phyloP scores from a whole-genome alignment of 2,329 filamentous ascomycete species.

The Fusarium oligoseptatum region DNA sequence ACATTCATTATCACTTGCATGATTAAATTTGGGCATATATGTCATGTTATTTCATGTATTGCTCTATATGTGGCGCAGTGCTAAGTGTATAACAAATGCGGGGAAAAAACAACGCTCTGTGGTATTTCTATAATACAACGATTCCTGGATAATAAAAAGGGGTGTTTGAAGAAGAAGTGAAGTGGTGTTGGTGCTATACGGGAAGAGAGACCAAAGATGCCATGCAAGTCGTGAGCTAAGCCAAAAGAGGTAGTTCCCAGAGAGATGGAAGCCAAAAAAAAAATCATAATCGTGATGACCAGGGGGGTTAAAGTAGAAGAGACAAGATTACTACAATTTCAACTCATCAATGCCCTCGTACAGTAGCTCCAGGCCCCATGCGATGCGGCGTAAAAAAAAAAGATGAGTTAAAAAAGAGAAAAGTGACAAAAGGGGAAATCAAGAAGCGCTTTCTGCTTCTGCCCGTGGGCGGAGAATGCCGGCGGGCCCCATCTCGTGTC shows the following conservation, averaged over 20 bases:
- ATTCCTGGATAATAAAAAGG: slow-evolving; percentile 11
- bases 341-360: slow-evolving; percentile 5
- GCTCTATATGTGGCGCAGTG: slow-evolving; percentile 31
- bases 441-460: background rate
- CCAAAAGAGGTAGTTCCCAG: background rate
- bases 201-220: background rate
- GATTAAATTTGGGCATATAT: background rate
- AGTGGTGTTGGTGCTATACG: background rate
- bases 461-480: background rate
- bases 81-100: slow-evolving; percentile 15
- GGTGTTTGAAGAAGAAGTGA: background rate
- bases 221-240: background rate
- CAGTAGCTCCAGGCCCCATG: slow-evolving; percentile 1
- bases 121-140: slow-evolving; percentile 40
- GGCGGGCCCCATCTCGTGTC: background rate
- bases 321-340: slow-evolving; percentile 12
- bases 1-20: background rate
- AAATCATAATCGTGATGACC: slow-evolving; percentile 13
- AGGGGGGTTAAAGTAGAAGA: background rate
- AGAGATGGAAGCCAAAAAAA: background rate
- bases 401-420: background rate
- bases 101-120: slow-evolving; percentile 26
- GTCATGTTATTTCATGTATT: slow-evolving; percentile 15
- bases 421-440: background rate
- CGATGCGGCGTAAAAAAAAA: background rate